These are phyloP conservation scores for Trifolium pratense DNA, from an alignment of 306 rosid genomes.

Conservation along the genomic window DNA sequence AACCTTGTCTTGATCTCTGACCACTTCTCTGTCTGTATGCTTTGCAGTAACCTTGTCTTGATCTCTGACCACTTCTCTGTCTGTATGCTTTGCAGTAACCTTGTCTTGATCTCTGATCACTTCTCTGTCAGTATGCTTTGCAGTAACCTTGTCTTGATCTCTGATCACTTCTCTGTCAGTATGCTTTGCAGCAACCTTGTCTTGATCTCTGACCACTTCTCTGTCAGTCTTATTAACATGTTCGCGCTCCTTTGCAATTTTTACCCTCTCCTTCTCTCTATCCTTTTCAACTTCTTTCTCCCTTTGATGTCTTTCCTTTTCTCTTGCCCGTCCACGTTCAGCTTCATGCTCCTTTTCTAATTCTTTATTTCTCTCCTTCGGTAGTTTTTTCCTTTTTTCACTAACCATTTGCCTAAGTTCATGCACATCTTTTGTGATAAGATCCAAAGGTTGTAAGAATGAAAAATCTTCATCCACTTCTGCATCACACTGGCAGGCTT, in stretches of 20 bases:
- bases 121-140: constrained; percentile 28
- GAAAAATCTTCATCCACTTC: constrained; percentile 96
- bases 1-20: constrained; percentile 42
- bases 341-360: constrained; percentile 69
- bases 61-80: constrained; percentile 40
- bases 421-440: constrained; percentile 83
- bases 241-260: constrained; percentile 67
- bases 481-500: constrained; percentile 89
- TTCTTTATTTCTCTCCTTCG: constrained; percentile 69
- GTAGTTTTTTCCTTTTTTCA: constrained; percentile 68
- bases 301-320: constrained; percentile 72
- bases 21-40: not conserved
- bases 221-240: constrained; percentile 41
- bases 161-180: constrained; percentile 36
- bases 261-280: constrained; percentile 61
- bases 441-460: constrained; percentile 85
- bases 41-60: constrained; percentile 42
- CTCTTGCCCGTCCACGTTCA: constrained; percentile 68
- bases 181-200: too few species aligned
- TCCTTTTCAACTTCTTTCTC: constrained; percentile 70
- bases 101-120: constrained; percentile 7
- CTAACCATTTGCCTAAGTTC: constrained; percentile 78
- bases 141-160: constrained; percentile 43
- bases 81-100: not conserved
- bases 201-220: constrained; percentile 39